These are phyloP conservation scores for Saccharomycopsis lassenensis DNA, from an alignment of 805 yeast genomes.

Conservation along the genomic window DNA sequence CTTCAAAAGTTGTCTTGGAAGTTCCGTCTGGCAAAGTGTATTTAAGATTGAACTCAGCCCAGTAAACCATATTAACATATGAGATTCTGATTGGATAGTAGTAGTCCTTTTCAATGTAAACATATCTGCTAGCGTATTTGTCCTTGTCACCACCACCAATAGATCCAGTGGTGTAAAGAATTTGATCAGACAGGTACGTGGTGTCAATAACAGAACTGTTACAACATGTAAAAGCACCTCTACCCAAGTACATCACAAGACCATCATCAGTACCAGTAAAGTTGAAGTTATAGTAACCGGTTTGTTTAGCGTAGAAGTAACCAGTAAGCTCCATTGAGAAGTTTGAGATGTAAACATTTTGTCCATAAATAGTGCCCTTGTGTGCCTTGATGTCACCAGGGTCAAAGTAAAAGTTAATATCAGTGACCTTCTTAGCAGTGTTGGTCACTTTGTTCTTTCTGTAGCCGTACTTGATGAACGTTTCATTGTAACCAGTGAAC, in stretches of 20 bases:
- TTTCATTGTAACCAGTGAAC: not conserved
- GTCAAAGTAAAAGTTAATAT: too few species aligned
- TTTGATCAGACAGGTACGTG: slow-evolving; percentile 2
- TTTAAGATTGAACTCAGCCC: slow-evolving; percentile 18
- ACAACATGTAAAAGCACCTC: slow-evolving; percentile 27
- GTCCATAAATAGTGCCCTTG: slow-evolving; percentile 10
- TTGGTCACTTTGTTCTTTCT: not conserved
- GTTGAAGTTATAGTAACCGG: slow-evolving; percentile 24
- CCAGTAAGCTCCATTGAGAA: slow-evolving; percentile 22
- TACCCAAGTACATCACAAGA: slow-evolving; percentile 24
- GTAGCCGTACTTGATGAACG: not conserved
- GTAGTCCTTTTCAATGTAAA: slow-evolving; percentile 20
- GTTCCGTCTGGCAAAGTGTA: slow-evolving; percentile 20
- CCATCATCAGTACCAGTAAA: slow-evolving; percentile 24
- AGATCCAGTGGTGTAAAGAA: slow-evolving; percentile 7
- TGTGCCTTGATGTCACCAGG: too few species aligned
- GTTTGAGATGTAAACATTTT: slow-evolving; percentile 17
- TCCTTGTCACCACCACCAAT: slow-evolving; percentile 12
- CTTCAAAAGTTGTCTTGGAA: slow-evolving; percentile 9
- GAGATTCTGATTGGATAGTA: slow-evolving; percentile 25
- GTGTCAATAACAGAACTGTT: slow-evolving; percentile 13
- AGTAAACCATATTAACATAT: slow-evolving; percentile 20
- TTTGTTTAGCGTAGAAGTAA: slow-evolving; percentile 21
- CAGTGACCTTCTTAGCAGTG: not conserved
- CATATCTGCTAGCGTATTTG: slow-evolving; percentile 13